These are phyloP conservation scores for Colletotrichum aenigma DNA, from an alignment of 2,329 filamentous ascomycete genomes.

Conservation along the genomic window DNA sequence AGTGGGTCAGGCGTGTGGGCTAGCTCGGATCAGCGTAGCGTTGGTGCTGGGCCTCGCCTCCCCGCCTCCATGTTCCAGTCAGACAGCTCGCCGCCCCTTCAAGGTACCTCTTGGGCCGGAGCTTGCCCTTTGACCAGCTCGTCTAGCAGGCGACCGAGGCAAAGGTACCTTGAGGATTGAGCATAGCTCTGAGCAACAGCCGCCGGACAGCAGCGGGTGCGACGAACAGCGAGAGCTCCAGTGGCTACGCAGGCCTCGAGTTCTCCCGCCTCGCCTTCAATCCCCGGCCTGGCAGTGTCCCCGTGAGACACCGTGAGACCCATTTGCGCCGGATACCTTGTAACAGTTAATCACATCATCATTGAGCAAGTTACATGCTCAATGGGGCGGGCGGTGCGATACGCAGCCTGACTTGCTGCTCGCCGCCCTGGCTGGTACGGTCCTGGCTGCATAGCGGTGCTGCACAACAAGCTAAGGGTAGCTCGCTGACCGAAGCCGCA, in stretches of 20 bases:
- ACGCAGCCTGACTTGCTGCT: background rate
- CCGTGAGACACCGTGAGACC: background rate
- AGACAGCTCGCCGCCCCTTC: background rate
- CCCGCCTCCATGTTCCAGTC: conserved; percentile 19
- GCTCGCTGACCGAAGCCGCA: background rate
- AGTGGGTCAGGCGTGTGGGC: conserved; percentile 15
- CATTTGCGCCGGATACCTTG: background rate
- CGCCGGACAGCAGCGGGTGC: background rate
- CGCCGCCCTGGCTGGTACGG: background rate
- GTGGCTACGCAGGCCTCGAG: conserved; percentile 5
- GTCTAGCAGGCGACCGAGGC: background rate
- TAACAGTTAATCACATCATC: conserved; percentile 11
- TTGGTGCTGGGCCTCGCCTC: conserved; percentile 18
- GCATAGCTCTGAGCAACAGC: background rate
- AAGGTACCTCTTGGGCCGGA: background rate
- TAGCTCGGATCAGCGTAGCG: conserved; percentile 20
- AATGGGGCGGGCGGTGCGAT: background rate
- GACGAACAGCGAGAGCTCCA: background rate
- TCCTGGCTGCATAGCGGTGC: background rate
- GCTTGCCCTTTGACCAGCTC: background rate
- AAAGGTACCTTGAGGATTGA: background rate
- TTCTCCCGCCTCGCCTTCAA: conserved; percentile 11
- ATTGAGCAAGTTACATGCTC: conserved; percentile 1
- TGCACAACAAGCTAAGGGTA: background rate
- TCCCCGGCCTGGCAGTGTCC: background rate